These are phyloP conservation scores for Phytophthora tentaculata DNA, from an alignment of 352 stramenopile genomes.

Conservation along the genomic window DNA sequence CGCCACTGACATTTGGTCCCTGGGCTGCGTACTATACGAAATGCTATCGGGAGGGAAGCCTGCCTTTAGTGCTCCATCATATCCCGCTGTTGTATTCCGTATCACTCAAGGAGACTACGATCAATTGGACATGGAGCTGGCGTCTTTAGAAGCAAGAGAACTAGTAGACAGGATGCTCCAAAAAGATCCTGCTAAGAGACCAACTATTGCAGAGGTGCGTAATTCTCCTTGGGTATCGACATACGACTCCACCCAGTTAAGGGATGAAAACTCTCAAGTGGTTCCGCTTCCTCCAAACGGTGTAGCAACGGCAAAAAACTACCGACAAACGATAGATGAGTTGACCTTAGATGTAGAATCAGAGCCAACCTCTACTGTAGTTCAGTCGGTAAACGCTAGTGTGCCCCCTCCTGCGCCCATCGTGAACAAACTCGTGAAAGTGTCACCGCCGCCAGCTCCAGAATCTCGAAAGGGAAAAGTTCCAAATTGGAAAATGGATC, in stretches of 20 bases:
- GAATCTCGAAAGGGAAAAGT: neutral
- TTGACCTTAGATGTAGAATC: too few relatives aligned
- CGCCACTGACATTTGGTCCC: constrained; percentile 77
- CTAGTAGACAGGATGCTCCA: constrained; percentile 41
- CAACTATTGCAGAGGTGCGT: constrained; percentile 23
- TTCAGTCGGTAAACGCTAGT: neutral
- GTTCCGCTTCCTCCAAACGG: neutral
- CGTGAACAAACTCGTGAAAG: neutral
- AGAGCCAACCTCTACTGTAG: neutral
- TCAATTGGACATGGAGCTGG: constrained; percentile 17
- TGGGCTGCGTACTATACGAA: constrained; percentile 86
- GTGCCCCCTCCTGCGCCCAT: constrained; percentile 1
- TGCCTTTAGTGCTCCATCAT: constrained; percentile 69
- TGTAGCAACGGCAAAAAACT: neutral
- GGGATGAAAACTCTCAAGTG: neutral
- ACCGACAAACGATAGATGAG: neutral
- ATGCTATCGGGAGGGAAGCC: constrained; percentile 46
- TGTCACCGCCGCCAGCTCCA: constrained; percentile 9
- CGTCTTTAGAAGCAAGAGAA: constrained; percentile 24
- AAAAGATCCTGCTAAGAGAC: constrained; percentile 19
- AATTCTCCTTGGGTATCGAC: constrained; percentile 20
- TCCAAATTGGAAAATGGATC: neutral
- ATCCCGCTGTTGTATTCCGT: constrained; percentile 54
- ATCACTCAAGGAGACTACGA: constrained; percentile 50
- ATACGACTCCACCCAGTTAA: neutral